phyloP scores from a whole-genome alignment of 148 eudicot species.

The Rhododendron henanense region DNA sequence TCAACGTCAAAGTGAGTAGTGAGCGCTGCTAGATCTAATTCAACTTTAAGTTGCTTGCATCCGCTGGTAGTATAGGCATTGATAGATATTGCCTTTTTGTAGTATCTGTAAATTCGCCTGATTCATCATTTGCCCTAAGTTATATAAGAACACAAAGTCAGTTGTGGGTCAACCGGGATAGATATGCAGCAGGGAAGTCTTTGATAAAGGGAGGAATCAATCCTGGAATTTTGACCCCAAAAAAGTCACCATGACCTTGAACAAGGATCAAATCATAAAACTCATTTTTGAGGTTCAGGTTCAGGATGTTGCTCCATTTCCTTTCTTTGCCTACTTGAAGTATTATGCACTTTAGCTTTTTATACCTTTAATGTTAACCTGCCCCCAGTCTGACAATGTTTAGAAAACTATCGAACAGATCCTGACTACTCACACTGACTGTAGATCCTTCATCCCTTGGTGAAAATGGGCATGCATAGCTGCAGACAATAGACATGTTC shows the following conservation, averaged over 20 bases:
- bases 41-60: no score
- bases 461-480: not conserved
- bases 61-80: no score
- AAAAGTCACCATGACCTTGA: not conserved
- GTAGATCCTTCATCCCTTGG: not conserved
- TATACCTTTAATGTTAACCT: not conserved
- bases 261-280: not conserved
- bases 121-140: not conserved
- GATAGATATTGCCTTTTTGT: not conserved
- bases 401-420: not conserved
- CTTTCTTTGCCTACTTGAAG: not conserved
- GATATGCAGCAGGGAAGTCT: not conserved
- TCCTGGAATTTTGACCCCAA: not conserved
- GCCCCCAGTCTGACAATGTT: not conserved
- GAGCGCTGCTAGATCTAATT: no score
- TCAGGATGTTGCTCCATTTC: not conserved
- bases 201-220: not conserved
- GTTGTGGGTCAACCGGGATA: not conserved
- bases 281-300: not conserved
- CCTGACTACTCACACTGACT: not conserved
- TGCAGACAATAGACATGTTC: not conserved
- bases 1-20: not conserved
- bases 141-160: not conserved
- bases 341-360: not conserved
- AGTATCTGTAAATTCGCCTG: not conserved